Evolutionary conservation across 805 yeast genomes (phyloP).

Genomic region (Candida hispaniensis): DNA sequence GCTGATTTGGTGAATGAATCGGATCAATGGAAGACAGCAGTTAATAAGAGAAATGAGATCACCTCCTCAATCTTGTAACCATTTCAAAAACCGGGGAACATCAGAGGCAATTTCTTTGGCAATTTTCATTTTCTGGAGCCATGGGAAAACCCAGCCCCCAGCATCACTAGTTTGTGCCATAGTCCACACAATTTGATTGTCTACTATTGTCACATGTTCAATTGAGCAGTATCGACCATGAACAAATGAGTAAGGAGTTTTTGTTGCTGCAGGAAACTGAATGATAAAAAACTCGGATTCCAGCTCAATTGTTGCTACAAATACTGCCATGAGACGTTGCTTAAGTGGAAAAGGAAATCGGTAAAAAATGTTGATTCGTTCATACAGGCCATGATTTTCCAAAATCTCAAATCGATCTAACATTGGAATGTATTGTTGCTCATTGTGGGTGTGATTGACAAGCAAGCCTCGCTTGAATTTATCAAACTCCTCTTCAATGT

Average conservation of each 20-base stretch:
- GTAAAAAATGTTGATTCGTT: slow-evolving; percentile 26
- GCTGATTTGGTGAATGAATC: slow-evolving; percentile 22
- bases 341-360: slow-evolving; percentile 29
- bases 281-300: slow-evolving; percentile 21
- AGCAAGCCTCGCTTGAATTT: slow-evolving; percentile 25
- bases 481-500: slow-evolving; percentile 21
- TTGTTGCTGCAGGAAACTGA: slow-evolving; percentile 29
- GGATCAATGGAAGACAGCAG: slow-evolving; percentile 35
- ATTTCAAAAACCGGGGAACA: slow-evolving; percentile 4
- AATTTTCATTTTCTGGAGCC: slow-evolving; percentile 27
- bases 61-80: too few species aligned
- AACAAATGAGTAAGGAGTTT: slow-evolving; percentile 18
- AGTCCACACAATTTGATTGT: slow-evolving; percentile 28
- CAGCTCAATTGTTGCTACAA: slow-evolving; percentile 23
- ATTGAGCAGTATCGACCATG: slow-evolving; percentile 30
- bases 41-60: slow-evolving; percentile 36
- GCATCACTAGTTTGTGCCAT: slow-evolving; percentile 35
- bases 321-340: slow-evolving; percentile 30
- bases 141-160: slow-evolving; percentile 31
- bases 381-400: slow-evolving; percentile 20
- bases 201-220: slow-evolving; percentile 25
- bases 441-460: slow-evolving; percentile 32
- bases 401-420: slow-evolving; percentile 22
- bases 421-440: slow-evolving; percentile 30
- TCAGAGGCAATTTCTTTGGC: slow-evolving; percentile 6